Base-by-base conservation (phyloP, 345 rosid genomes). In the Cardamine resedifolia region DNA sequence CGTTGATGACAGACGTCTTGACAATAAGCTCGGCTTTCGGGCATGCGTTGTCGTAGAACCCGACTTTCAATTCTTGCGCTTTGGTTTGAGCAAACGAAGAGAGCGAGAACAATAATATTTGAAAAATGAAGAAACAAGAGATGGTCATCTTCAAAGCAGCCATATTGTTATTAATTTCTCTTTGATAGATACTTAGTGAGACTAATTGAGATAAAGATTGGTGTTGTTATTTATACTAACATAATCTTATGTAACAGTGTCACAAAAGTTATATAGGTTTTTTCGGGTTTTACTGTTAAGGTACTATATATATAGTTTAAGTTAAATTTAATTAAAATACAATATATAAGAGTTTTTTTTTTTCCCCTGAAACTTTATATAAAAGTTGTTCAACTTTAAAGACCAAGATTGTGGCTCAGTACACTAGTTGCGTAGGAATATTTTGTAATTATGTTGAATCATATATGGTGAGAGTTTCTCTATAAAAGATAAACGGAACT, bases 31-130 rank as follows among this genome's bases (percentile, higher is more conserved):
- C 90, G 10, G 86, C 88, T 33, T 69, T 49, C 0, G 89, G 86
- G 61, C 93, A 88, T 63, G 84, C 26, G 1, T 78, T 61, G 7
- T 61, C 39, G 68, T 90, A 88, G 71, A 81, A 90, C 53, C 96
- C 90, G 0, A 86, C 86, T 81, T 81, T 56, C 53, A 85, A 69
- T 39, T 71, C 83, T 47, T 73, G 76, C 1, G 65, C 75, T 16
- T 63, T 20, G 2, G 66, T 66, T 23, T 6, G 66, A 15, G 70
- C 36, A 77, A 63, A 76, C 1, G 53, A 72, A 27, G 66, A 71
- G 63, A 76, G 65, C 58, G 76, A 7, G 28, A 72, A 31, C 9
- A 65, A 47, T 16, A 77, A 3, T 28, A 83, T 1, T 43, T 68
- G 78, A 48, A 81, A 59, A 49, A 76, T 19, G 16, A 79, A 27